These are phyloP conservation scores for Aleurites moluccanus DNA, from an alignment of 441 rosid species.

Conservation along the genomic window DNA sequence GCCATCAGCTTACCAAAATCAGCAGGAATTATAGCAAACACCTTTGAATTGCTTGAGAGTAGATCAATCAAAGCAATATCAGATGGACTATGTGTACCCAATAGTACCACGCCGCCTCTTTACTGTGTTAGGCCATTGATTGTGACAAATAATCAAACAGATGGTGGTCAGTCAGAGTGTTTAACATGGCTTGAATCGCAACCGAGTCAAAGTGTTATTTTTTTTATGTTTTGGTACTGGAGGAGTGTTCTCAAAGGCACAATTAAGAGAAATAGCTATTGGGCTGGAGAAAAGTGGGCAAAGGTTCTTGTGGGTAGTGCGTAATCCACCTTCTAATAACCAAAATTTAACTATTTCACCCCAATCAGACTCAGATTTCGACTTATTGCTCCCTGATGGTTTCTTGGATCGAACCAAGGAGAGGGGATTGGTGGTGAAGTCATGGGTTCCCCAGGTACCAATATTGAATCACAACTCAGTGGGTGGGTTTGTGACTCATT, in stretches of 20 bases:
- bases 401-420: constrained; percentile 28
- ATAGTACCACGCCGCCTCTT: neutral
- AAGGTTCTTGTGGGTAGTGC: constrained; percentile 6
- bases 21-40: constrained; percentile 39
- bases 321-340: neutral
- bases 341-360: neutral
- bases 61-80: constrained; percentile 29
- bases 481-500: constrained; percentile 29
- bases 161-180: neutral
- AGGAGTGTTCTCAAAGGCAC: neutral
- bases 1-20: constrained; percentile 8
- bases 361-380: neutral
- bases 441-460: constrained; percentile 36
- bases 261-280: neutral
- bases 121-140: neutral
- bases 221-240: neutral
- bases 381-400: constrained; percentile 12
- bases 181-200: neutral
- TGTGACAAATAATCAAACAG: neutral
- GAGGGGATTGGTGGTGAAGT: constrained; percentile 31
- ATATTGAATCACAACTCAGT: constrained; percentile 30
- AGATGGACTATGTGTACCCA: constrained; percentile 31
- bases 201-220: neutral
- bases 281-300: constrained; percentile 15
- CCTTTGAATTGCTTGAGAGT: constrained; percentile 39